phyloP scores from a whole-genome alignment of 2,329 filamentous ascomycete species.

The Paecilomyces fulvus region DNA sequence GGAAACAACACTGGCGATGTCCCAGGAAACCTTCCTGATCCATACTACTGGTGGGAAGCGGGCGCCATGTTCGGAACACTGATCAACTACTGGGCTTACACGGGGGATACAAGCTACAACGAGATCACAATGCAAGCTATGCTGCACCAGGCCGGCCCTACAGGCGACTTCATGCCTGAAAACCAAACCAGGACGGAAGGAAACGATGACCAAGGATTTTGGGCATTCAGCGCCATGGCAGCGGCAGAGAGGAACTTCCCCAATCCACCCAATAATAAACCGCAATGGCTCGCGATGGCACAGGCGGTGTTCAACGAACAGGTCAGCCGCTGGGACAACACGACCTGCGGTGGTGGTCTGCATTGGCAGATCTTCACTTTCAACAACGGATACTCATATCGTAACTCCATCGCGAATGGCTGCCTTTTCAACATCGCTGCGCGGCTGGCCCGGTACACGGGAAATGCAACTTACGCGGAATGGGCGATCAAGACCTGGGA shows the following conservation, averaged over 20 bases:
- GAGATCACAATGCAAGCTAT: slow-evolving; percentile 48
- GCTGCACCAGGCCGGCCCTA: slow-evolving; percentile 57
- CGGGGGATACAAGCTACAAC: slow-evolving; percentile 20
- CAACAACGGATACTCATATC: slow-evolving; percentile 44
- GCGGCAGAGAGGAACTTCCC: slow-evolving; percentile 30
- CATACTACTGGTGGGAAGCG: slow-evolving; percentile 30
- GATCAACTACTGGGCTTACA: slow-evolving; percentile 25
- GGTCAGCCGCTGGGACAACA: slow-evolving; percentile 57
- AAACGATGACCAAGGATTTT: slow-evolving; percentile 36
- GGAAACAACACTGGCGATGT: slow-evolving; percentile 34
- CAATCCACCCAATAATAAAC: slow-evolving; percentile 33
- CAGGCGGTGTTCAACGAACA: slow-evolving; percentile 74
- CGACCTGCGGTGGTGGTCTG: slow-evolving; percentile 61
- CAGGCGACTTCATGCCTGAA: slow-evolving; percentile 63
- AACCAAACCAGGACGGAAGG: slow-evolving; percentile 20
- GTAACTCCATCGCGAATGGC: slow-evolving; percentile 46
- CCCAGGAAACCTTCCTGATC: slow-evolving; percentile 38
- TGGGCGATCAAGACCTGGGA: slow-evolving; percentile 29
- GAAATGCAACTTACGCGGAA: slow-evolving; percentile 29
- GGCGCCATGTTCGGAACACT: slow-evolving; percentile 22
- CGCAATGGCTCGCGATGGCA: slow-evolving; percentile 64
- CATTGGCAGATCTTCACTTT: slow-evolving; percentile 68
- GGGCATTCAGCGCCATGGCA: slow-evolving; percentile 30
- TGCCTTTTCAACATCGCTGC: slow-evolving; percentile 44
- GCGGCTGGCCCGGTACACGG: slow-evolving; percentile 29